These are phyloP conservation scores for Rhododendron vialii DNA, from an alignment of 148 eudicot genomes.

Conservation along the genomic window DNA sequence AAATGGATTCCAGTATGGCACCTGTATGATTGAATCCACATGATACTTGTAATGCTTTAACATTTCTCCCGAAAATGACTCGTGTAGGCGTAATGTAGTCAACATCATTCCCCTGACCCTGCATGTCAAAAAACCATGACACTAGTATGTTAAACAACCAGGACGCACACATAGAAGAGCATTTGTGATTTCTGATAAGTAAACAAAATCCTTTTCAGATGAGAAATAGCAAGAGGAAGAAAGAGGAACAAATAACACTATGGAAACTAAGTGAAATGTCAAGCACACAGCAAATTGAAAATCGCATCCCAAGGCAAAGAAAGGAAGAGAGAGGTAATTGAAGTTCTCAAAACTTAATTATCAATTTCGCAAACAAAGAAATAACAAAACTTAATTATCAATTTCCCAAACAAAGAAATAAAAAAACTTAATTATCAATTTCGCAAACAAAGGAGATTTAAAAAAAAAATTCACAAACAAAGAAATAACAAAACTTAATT, in stretches of 20 bases:
- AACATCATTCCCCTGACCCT: constrained; percentile 88
- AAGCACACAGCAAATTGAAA: background rate
- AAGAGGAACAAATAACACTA: background rate
- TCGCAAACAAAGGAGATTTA: background rate
- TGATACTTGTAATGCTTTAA: constrained; percentile 71
- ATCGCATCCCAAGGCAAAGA: background rate
- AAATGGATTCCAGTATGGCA: constrained; percentile 50
- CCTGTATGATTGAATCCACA: constrained; percentile 98
- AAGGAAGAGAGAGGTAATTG: background rate
- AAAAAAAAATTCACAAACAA: too few species aligned
- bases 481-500: background rate
- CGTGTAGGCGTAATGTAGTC: constrained; percentile 63
- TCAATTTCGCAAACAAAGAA: background rate
- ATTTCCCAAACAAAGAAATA: background rate
- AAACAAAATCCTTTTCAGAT: background rate
- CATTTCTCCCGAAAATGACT: constrained; percentile 50
- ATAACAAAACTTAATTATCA: background rate
- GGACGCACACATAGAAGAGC: background rate
- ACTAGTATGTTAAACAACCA: background rate
- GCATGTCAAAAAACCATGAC: constrained; percentile 1
- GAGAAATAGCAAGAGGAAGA: background rate
- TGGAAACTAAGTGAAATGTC: background rate
- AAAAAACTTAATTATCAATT: too few species aligned
- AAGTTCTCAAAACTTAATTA: background rate
- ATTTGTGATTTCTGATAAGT: background rate